Evolutionary conservation across 2,329 filamentous ascomycete genomes (phyloP), one percentile per base, ranked within the genome.

Genomic region (Mariannaea elegans): DNA sequence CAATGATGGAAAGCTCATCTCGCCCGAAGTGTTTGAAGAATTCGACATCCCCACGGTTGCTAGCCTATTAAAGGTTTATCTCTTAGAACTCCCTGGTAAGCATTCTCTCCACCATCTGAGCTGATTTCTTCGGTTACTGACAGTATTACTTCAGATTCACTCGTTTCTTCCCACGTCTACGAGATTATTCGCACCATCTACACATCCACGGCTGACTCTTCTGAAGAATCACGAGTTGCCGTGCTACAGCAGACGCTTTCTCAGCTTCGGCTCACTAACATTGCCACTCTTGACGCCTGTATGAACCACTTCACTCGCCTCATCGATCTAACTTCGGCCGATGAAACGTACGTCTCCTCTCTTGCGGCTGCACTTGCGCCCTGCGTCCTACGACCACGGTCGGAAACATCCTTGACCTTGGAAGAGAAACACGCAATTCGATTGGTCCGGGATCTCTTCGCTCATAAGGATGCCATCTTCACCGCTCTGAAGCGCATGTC

Each of bases 161-260:
- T 99, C 63, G 94, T 99, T 62, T 98, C 95, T 56, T 97, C 93
- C 38, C 94, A 98, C 75, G 93, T 99, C 59, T 99, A 99, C 76
- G 96, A 99, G 80, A 98, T 99, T 73, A 90, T 99, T 74, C 94
- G 97, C 79, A 98, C 93, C 2, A 96, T 99, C 65, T 99, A 99
- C 81, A 90, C 88, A 45, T 93, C 91, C 13, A 90, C 93, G 45
- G 85, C 90, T 39, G 92, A 97, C 57, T 85, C 87, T 14, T 88
- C 89, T 3, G 92, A 97, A 69, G 84, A 88, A 50, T 89, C 92
- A 12, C 91, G 95, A 52, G 86, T 99, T 65, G 90, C 93, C 54
- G 93, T 98, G 61, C 86, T 99, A 31, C 95, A 99, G 77, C 97
- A 95, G 70, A 98, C 95, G 0, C 89, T 99, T 56, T 94, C 94